These are phyloP conservation scores for Daedaleopsis sinensis DNA, from an alignment of 768 basidiomycete species.

Conservation along the genomic window DNA sequence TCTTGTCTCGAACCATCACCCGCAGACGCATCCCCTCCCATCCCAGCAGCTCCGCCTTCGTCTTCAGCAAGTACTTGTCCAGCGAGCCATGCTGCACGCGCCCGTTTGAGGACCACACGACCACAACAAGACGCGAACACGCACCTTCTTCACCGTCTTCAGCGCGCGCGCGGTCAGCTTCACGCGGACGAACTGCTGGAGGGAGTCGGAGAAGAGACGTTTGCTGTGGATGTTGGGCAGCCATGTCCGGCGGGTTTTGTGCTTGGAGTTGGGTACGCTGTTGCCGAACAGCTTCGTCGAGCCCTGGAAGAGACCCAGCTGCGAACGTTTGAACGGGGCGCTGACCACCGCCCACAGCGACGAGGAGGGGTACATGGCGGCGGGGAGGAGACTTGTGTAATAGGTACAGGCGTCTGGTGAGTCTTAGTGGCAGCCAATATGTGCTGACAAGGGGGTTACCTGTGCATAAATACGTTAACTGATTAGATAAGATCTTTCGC, in stretches of 20 bases:
- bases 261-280: constrained; percentile 86
- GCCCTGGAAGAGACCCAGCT: constrained; percentile 83
- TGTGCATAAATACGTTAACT: background rate
- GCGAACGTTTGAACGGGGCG: constrained; percentile 78
- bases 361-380: constrained; percentile 39
- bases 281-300: constrained; percentile 81
- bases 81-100: constrained; percentile 32
- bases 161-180: constrained; percentile 79
- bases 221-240: constrained; percentile 86
- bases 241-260: constrained; percentile 88
- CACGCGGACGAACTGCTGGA: constrained; percentile 59
- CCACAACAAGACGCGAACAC: constrained; percentile 2
- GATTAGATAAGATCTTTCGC: constrained; percentile 18
- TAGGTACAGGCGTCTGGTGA: background rate
- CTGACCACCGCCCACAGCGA: constrained; percentile 42
- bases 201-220: constrained; percentile 65
- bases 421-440: no score
- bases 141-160: constrained; percentile 82
- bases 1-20: constrained; percentile 37
- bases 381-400: background rate
- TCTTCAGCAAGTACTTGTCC: constrained; percentile 47
- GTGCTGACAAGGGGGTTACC: background rate
- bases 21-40: constrained; percentile 47
- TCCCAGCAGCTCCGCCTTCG: constrained; percentile 40
- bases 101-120: background rate